Evolutionary conservation across 306 rosid species (phyloP).

Genomic region (Coriaria nepalensis): DNA sequence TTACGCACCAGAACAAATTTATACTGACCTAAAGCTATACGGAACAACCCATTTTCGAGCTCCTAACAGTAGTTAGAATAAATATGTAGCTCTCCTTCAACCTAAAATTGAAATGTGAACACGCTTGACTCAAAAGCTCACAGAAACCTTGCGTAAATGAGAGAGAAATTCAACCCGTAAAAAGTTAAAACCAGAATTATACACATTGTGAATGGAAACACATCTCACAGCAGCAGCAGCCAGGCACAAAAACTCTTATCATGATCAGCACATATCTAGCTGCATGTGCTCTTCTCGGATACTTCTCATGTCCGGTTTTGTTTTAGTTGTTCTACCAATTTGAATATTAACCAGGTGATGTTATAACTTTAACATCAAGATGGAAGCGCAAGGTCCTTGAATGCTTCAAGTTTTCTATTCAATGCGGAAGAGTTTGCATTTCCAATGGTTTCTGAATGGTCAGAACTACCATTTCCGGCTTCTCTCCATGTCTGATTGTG

Average conservation of each 20-base stretch:
- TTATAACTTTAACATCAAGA: conserved; percentile 9
- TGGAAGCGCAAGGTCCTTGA: conserved; percentile 46
- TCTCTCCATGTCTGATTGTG: too few species aligned
- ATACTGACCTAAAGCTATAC: too few species aligned
- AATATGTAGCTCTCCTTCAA: conserved; percentile 24
- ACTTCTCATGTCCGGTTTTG: too few species aligned
- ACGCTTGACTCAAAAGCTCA: conserved; percentile 31
- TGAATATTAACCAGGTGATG: too few species aligned
- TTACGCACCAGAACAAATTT: too few species aligned
- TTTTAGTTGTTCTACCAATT: too few species aligned
- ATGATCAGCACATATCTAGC: background rate
- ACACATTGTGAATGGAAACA: conserved; percentile 51
- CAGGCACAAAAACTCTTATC: conserved; percentile 7
- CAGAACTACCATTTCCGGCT: conserved; percentile 25
- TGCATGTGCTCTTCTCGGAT: too few species aligned
- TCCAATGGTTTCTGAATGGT: conserved; percentile 24
- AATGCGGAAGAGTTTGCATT: conserved; percentile 30
- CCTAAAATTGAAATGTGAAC: conserved; percentile 24
- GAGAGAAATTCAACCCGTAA: conserved; percentile 20
- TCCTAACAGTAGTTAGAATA: too few species aligned
- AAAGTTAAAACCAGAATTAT: conserved; percentile 24
- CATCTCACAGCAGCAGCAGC: conserved; percentile 23
- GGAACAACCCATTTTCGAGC: too few species aligned
- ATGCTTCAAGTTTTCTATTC: conserved; percentile 58
- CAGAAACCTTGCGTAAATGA: conserved; percentile 27